These are phyloP conservation scores for Colletotrichum euphorbiae DNA, from an alignment of 2,329 filamentous ascomycete species.

Conservation along the genomic window DNA sequence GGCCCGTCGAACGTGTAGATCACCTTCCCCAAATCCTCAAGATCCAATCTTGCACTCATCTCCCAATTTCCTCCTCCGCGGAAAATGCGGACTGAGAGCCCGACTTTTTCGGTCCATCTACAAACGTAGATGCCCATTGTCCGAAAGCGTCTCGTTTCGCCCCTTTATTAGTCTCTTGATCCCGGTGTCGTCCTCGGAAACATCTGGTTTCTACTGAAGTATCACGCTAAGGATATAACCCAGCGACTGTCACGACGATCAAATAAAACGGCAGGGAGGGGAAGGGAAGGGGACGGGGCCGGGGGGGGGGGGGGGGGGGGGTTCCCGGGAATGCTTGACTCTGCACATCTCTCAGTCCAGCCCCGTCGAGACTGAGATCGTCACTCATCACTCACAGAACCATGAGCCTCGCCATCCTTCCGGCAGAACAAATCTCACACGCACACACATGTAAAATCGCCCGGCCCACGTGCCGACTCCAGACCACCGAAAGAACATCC, in stretches of 20 bases:
- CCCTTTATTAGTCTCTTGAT: no score
- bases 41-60: constrained; percentile 5
- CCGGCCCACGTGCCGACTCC: constrained; percentile 7
- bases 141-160: no score
- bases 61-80: background rate
- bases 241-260: background rate
- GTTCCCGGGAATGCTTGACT: constrained; percentile 12
- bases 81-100: no score
- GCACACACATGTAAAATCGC: no score
- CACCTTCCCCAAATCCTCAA: background rate
- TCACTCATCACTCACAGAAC: background rate
- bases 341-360: constrained; percentile 9
- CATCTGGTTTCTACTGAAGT: background rate
- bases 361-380: constrained; percentile 2
- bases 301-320: no score
- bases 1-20: background rate
- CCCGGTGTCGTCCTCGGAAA: background rate
- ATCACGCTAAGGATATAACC: no score
- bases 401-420: background rate
- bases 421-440: background rate
- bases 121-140: no score
- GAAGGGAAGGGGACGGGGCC: no score
- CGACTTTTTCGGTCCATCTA: no score
- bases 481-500: background rate
- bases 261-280: background rate